These are phyloP conservation scores for Ceratocystis cubensis DNA, from an alignment of 2,329 filamentous ascomycete genomes.

Conservation along the genomic window DNA sequence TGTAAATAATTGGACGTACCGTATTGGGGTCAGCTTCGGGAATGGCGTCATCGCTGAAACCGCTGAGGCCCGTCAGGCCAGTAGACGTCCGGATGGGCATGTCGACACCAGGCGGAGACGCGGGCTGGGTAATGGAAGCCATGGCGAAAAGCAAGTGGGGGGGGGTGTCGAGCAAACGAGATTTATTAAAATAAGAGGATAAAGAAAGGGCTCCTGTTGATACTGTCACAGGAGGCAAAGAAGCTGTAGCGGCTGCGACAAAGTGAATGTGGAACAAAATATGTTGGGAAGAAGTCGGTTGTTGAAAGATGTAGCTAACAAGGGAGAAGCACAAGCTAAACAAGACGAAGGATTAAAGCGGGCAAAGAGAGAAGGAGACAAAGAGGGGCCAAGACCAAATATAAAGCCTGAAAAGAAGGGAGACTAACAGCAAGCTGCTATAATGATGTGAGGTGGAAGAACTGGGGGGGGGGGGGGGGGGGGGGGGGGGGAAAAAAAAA, in stretches of 20 bases:
- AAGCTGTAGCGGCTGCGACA: neutral
- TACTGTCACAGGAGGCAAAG: neutral
- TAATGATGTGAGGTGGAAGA: conserved; percentile 8
- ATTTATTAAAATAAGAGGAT: conserved; percentile 21
- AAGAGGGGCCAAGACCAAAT: conserved; percentile 12
- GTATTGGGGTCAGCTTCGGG: conserved; percentile 46
- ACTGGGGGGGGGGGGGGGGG: neutral
- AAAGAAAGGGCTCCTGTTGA: neutral
- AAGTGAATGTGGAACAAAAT: conserved; percentile 1
- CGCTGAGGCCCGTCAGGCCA: conserved; percentile 27
- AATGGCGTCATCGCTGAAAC: conserved; percentile 44
- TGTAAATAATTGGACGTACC: conserved; percentile 29
- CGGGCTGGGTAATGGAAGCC: conserved; percentile 11
- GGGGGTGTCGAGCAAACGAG: neutral
- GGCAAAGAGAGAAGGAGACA: neutral
- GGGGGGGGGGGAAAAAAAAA: too few relatives aligned
- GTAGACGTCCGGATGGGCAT: conserved; percentile 15
- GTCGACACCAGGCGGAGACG: conserved; percentile 13
- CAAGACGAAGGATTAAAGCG: conserved; percentile 2
- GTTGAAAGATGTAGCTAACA: conserved; percentile 7
- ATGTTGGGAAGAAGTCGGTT: neutral
- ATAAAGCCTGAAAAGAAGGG: neutral
- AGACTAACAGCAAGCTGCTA: neutral
- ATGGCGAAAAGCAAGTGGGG: conserved; percentile 9
- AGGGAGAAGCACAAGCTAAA: neutral